phyloP scores from a whole-genome alignment of 1,139 yeast genomes.

The Geotrichum fermentans region DNA sequence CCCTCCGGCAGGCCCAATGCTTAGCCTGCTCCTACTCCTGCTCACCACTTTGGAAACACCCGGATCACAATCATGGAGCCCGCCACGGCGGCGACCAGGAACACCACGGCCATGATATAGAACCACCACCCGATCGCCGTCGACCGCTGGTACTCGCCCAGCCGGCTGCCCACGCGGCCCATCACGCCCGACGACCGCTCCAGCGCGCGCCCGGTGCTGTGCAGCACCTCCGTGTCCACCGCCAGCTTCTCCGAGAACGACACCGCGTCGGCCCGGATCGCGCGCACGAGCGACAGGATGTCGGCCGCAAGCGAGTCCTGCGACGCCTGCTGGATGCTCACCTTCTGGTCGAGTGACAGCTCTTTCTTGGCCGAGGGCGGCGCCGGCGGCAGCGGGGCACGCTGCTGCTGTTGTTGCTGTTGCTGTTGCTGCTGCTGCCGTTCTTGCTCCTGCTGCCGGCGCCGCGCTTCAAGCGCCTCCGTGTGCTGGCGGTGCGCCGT shows the following conservation, averaged over 20 bases:
- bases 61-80: slow-evolving; percentile 37
- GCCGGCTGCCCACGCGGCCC: slow-evolving; percentile 36
- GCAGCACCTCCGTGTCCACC: slow-evolving; percentile 35
- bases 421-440: slow-evolving; percentile 4
- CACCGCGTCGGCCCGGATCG: slow-evolving; percentile 48
- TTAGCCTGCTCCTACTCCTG: too few relatives aligned
- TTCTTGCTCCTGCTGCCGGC: slow-evolving; percentile 15
- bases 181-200: slow-evolving; percentile 36
- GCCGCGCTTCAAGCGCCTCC: background rate
- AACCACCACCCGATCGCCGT: slow-evolving; percentile 42
- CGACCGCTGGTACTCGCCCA: slow-evolving; percentile 34
- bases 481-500: background rate
- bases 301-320: slow-evolving; percentile 45
- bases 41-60: slow-evolving; percentile 40
- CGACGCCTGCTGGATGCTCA: slow-evolving; percentile 33
- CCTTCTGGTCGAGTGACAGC: slow-evolving; percentile 27
- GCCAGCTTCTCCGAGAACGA: slow-evolving; percentile 40
- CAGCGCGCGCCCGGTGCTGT: slow-evolving; percentile 35
- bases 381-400: background rate
- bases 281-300: slow-evolving; percentile 48
- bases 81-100: slow-evolving; percentile 35
- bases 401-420: background rate
- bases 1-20: too few relatives aligned
- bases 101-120: slow-evolving; percentile 37
- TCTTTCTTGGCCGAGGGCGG: background rate